Conservation (phyloP, 441 rosid species). For the Bocquillonia castaneifolia region DNA sequence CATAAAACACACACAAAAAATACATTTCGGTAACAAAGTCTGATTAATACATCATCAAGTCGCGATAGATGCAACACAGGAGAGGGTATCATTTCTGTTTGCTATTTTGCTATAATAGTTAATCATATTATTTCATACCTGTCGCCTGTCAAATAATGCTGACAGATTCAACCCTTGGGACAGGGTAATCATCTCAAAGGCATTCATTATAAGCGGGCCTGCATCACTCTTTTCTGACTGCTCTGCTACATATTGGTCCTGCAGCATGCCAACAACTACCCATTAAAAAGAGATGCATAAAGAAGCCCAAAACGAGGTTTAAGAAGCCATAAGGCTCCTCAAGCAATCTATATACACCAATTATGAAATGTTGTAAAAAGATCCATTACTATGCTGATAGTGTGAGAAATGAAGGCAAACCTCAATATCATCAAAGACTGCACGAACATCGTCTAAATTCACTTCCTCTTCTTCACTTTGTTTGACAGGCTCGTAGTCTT, state of each 20-base stretch:
- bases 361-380: not conserved
- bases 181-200: conserved; percentile 92
- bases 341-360: conserved; percentile 10
- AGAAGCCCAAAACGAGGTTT: not conserved
- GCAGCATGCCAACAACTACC: conserved; percentile 28
- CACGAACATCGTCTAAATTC: conserved; percentile 66
- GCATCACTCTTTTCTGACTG: conserved; percentile 38
- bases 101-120: conserved; percentile 14
- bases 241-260: conserved; percentile 71
- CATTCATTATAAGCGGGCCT: conserved; percentile 81
- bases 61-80: not conserved
- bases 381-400: conserved; percentile 12
- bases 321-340: not conserved
- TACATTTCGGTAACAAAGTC: not conserved
- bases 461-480: conserved; percentile 53
- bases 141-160: conserved; percentile 78
- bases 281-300: conserved; percentile 6
- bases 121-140: conserved; percentile 37
- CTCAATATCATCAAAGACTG: conserved; percentile 88
- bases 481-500: conserved; percentile 49
- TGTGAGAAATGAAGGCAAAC: conserved; percentile 34
- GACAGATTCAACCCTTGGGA: conserved; percentile 92
- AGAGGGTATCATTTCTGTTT: not conserved
- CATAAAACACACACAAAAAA: too few relatives aligned
- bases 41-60: not conserved